Percentiles rank a stretch among this genome's conserved stretches.
phyloP scores from a whole-genome alignment of 345 rosid genomes.

The Gossypium bickii region DNA sequence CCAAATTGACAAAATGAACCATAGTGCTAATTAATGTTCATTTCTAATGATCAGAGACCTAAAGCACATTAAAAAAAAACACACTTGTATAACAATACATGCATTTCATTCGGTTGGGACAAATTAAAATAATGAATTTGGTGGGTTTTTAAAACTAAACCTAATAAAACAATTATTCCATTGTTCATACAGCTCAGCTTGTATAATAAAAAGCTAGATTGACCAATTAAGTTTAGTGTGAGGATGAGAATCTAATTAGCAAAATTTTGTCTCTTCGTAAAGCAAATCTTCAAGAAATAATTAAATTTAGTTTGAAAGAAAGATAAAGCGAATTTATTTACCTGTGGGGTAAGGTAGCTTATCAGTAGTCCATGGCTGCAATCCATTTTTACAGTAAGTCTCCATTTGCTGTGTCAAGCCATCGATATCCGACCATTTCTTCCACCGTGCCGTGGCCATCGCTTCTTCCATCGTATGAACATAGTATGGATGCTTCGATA shows the following conservation, averaged over 20 bases:
- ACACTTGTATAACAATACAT: background rate
- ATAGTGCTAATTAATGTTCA: no score
- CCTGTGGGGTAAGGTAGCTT: constrained; percentile 87
- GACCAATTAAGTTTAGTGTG: background rate
- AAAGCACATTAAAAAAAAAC: background rate
- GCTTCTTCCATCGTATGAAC: constrained; percentile 90
- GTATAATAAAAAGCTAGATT: background rate
- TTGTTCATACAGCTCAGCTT: background rate
- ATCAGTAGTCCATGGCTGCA: constrained; percentile 65
- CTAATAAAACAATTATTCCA: background rate
- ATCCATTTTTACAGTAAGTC: constrained; percentile 76
- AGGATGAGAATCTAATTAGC: background rate
- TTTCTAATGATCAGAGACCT: background rate
- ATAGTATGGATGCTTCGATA: constrained; percentile 71
- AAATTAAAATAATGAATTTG: background rate
- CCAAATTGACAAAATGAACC: background rate
- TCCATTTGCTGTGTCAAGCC: constrained; percentile 74
- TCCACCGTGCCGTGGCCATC: constrained; percentile 93
- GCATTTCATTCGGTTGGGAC: background rate
- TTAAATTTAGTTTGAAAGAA: background rate
- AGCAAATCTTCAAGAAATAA: background rate
- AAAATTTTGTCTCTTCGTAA: background rate
- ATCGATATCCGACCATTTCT: constrained; percentile 70
- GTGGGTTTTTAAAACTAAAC: background rate
- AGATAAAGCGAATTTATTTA: constrained; percentile 16